Percentiles rank a stretch among this genome's conserved stretches.
phyloP scores from a whole-genome alignment of 148 eudicot species.

The Rhododendron molle region DNA sequence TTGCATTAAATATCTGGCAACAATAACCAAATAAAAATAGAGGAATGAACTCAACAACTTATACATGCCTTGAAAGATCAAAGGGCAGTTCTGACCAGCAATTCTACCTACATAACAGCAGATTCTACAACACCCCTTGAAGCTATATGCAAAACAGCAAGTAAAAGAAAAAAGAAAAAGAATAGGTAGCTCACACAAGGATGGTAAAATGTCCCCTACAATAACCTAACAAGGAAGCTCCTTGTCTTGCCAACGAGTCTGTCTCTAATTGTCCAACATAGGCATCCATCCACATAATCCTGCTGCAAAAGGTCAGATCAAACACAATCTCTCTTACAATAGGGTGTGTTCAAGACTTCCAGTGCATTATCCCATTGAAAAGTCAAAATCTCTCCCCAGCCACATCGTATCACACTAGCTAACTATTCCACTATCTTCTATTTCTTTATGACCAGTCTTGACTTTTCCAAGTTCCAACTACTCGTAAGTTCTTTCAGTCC shows the following conservation, averaged over 20 bases:
- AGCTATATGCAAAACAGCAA: not conserved
- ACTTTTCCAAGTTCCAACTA: not conserved
- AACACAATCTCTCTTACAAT: not conserved
- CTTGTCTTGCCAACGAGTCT: not conserved
- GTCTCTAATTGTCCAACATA: not conserved
- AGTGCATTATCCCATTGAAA: not conserved
- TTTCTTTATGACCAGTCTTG: not conserved
- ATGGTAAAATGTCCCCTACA: not conserved
- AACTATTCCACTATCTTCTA: not conserved
- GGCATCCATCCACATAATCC: not conserved
- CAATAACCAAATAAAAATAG: not conserved
- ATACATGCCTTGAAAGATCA: not conserved
- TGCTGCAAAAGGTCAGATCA: not conserved
- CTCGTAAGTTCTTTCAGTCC: not conserved
- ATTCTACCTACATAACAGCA: not conserved
- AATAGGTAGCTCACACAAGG: not conserved
- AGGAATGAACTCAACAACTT: not conserved
- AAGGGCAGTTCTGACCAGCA: not conserved
- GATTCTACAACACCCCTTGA: not conserved
- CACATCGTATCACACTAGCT: not conserved
- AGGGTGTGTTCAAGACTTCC: not conserved
- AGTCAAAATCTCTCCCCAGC: not conserved
- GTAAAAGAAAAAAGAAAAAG: not conserved
- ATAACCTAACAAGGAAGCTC: not conserved
- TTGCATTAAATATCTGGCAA: constrained; percentile 72